These are phyloP conservation scores for Pouteria glomerata DNA, from an alignment of 148 eudicot genomes.

Conservation along the genomic window DNA sequence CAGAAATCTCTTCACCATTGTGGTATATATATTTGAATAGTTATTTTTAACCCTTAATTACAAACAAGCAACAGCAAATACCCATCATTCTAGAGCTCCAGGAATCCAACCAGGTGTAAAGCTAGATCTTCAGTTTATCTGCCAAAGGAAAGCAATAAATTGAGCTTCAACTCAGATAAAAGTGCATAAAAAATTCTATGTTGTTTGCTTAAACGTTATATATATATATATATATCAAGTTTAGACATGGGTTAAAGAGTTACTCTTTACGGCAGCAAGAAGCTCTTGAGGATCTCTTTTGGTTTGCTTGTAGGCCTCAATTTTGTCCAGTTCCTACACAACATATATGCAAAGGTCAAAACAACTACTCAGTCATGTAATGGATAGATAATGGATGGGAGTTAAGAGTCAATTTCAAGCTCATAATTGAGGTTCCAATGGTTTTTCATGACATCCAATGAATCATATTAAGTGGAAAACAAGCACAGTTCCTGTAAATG, in stretches of 20 bases:
- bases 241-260: background rate
- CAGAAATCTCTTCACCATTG: no score
- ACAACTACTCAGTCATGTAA: background rate
- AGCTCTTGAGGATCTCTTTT: slow-evolving; percentile 26
- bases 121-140: background rate
- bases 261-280: slow-evolving; percentile 19
- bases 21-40: no score
- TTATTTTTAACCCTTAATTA: no score
- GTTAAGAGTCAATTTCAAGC: background rate
- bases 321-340: slow-evolving; percentile 29
- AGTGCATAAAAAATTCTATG: background rate
- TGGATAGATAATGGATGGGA: background rate
- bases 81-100: no score
- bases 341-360: background rate
- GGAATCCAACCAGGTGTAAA: no score
- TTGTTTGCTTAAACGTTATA: background rate
- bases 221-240: background rate
- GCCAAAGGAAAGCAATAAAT: background rate
- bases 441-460: background rate
- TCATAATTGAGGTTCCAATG: background rate
- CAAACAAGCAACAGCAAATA: no score
- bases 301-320: slow-evolving; percentile 32
- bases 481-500: no score
- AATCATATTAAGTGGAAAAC: background rate
- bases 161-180: background rate